phyloP scores from a whole-genome alignment of 768 basidiomycete genomes.

The Lactarius psammicola region DNA sequence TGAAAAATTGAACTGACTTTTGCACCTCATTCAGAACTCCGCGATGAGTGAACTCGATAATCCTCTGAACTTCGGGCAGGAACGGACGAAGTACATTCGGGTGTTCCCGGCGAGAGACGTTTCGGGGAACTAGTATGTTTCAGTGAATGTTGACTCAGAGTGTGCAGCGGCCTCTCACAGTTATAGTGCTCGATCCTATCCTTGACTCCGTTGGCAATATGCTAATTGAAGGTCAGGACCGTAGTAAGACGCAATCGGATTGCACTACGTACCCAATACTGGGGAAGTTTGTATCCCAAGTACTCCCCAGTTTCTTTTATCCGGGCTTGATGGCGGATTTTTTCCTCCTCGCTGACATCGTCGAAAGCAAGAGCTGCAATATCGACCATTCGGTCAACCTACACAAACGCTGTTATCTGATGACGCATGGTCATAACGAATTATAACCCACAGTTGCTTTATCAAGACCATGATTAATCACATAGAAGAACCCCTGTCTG shows the following conservation, averaged over 20 bases:
- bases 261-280: conserved; percentile 47
- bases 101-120: conserved; percentile 47
- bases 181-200: conserved; percentile 68
- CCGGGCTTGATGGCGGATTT: conserved; percentile 34
- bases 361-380: conserved; percentile 39
- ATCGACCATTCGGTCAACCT: conserved; percentile 38
- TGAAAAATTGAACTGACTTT: conserved; percentile 39
- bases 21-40: conserved; percentile 44
- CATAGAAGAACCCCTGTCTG: conserved; percentile 46
- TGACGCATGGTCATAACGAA: background rate
- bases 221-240: conserved; percentile 38
- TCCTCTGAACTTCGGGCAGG: conserved; percentile 51
- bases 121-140: conserved; percentile 46
- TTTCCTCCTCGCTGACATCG: conserved; percentile 38
- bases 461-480: conserved; percentile 49
- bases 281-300: conserved; percentile 54
- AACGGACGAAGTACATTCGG: conserved; percentile 51
- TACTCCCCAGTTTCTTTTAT: conserved; percentile 47
- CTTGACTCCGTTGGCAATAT: conserved; percentile 57
- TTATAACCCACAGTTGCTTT: conserved; percentile 38
- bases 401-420: background rate
- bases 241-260: background rate
- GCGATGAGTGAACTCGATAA: conserved; percentile 50
- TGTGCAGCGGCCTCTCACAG: conserved; percentile 39
- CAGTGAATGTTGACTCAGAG: background rate